Percentiles rank a stretch among this genome's conserved stretches.
phyloP scores from a whole-genome alignment of 2,329 filamentous ascomycete genomes.

The Pyrenochaeta sp. region DNA sequence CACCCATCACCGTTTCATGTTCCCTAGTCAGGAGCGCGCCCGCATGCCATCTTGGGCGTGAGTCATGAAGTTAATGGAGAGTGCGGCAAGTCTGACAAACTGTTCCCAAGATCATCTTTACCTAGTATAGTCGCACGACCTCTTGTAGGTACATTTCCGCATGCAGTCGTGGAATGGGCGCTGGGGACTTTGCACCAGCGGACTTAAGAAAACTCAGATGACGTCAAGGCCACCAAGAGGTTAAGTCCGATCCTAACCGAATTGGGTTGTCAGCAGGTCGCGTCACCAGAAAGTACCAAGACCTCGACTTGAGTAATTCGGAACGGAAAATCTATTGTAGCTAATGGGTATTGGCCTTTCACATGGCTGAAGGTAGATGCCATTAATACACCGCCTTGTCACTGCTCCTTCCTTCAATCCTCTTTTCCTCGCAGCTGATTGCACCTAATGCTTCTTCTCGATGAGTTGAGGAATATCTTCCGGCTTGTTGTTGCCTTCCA shows the following conservation, averaged over 20 bases:
- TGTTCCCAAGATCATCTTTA: neutral
- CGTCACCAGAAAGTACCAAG: neutral
- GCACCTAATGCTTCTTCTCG: slow-evolving; percentile 43
- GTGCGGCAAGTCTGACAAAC: neutral
- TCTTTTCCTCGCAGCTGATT: neutral
- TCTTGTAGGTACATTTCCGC: neutral
- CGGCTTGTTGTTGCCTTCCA: slow-evolving; percentile 78
- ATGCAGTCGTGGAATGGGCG: neutral
- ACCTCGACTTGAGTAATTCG: too few relatives aligned
- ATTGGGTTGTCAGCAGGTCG: neutral
- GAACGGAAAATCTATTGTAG: neutral
- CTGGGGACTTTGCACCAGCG: neutral
- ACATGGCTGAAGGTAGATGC: neutral
- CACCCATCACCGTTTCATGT: neutral
- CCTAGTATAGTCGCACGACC: neutral
- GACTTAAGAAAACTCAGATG: neutral
- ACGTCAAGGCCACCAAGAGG: neutral
- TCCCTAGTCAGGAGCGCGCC: neutral
- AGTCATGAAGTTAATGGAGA: neutral
- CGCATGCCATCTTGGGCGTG: neutral
- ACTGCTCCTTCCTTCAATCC: neutral
- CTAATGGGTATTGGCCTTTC: slow-evolving; percentile 2
- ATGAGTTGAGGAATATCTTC: slow-evolving; percentile 79
- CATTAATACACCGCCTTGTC: neutral
- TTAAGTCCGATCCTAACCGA: neutral